Evolutionary conservation across 139 green algal species (phyloP).

Genomic region (Pycnococcus provasolii): DNA sequence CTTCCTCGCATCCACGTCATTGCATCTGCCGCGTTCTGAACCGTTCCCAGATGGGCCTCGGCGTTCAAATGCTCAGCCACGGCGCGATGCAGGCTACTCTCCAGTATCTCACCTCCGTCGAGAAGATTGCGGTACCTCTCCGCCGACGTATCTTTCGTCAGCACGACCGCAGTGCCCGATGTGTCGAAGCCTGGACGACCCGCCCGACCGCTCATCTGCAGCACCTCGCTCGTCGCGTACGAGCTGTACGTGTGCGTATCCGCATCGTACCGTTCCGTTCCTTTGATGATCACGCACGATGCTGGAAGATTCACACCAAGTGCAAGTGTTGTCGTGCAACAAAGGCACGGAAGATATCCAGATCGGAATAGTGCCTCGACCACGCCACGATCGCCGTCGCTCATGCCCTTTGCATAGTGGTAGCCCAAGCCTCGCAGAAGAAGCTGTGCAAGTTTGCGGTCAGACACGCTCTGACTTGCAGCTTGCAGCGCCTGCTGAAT

Average conservation of each 20-base stretch:
- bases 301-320: slow-evolving; percentile 87
- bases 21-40: no score
- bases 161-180: slow-evolving; percentile 73
- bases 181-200: slow-evolving; percentile 76
- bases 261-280: slow-evolving; percentile 4
- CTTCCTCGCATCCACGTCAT: no score
- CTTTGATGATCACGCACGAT: slow-evolving; percentile 39
- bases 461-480: no score
- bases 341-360: slow-evolving; percentile 52
- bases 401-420: slow-evolving; percentile 63
- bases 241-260: not conserved
- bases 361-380: slow-evolving; percentile 67
- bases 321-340: slow-evolving; percentile 74
- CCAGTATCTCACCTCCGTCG: no score
- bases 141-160: slow-evolving; percentile 44
- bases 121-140: no score
- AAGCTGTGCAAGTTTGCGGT: not conserved
- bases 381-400: slow-evolving; percentile 45
- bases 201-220: slow-evolving; percentile 75
- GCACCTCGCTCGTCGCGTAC: not conserved
- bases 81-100: no score
- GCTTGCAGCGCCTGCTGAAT: no score
- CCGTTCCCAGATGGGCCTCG: no score
- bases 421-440: slow-evolving; percentile 57
- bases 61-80: no score